Evolutionary conservation across 2,329 filamentous ascomycete species (phyloP).

Genomic region (Calcarisporium arbuscula): DNA sequence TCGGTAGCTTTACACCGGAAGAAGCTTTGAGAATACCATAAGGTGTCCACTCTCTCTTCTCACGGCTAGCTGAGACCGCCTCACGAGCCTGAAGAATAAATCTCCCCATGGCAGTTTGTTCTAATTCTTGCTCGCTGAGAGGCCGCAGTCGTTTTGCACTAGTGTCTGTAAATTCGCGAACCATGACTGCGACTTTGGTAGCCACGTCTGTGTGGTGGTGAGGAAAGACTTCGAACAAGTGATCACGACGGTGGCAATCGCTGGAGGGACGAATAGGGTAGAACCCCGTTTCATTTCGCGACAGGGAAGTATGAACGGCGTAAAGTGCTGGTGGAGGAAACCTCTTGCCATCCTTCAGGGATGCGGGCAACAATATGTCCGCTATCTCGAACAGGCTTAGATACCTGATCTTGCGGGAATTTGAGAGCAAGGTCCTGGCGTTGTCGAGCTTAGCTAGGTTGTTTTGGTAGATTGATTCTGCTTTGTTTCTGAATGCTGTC

Average conservation of each 20-base stretch:
- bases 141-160: conserved; percentile 11
- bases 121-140: conserved; percentile 12
- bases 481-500: conserved; percentile 34
- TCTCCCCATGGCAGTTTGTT: conserved; percentile 21
- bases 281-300: conserved; percentile 55
- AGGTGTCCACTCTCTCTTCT: conserved; percentile 40
- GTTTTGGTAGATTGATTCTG: conserved; percentile 40
- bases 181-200: conserved; percentile 23
- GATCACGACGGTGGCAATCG: conserved; percentile 40
- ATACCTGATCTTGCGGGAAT: conserved; percentile 31
- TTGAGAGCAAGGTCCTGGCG: conserved; percentile 34
- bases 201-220: conserved; percentile 22
- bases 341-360: conserved; percentile 26
- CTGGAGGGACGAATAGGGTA: conserved; percentile 42
- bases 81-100: conserved; percentile 46
- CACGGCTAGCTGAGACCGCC: conserved; percentile 46
- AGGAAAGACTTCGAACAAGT: conserved; percentile 53
- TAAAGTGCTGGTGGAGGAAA: conserved; percentile 51
- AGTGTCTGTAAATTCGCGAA: conserved; percentile 24
- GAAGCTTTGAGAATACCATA: conserved; percentile 37
- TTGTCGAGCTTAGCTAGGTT: conserved; percentile 43
- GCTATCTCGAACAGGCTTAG: conserved; percentile 47
- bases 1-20: conserved; percentile 14
- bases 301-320: conserved; percentile 62
- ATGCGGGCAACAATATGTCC: conserved; percentile 32